Evolutionary conservation across 176 grass and related monocot genomes (phyloP).

Genomic region (Dactylis glomerata): DNA sequence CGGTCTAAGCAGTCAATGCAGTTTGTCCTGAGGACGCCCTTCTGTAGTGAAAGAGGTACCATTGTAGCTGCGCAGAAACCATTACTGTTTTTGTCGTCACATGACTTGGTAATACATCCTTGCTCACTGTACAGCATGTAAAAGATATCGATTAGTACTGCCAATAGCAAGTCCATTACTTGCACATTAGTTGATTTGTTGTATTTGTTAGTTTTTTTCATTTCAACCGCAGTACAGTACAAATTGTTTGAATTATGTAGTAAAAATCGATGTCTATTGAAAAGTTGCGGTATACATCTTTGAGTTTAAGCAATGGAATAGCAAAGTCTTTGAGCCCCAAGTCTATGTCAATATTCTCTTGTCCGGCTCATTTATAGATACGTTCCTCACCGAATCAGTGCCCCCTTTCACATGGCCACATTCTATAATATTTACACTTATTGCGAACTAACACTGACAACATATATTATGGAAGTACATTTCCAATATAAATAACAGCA

Average conservation of each 20-base stretch:
- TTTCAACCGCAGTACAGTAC: background rate
- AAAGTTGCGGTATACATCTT: background rate
- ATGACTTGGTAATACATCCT: conserved; percentile 13
- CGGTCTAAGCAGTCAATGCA: conserved; percentile 98
- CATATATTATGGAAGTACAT: background rate
- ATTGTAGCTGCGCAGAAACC: conserved; percentile 14
- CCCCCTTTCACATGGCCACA: background rate
- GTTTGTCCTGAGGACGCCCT: conserved; percentile 95
- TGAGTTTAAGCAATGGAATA: background rate
- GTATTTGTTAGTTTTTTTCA: background rate
- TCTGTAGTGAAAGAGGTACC: conserved; percentile 60
- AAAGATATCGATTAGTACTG: conserved; percentile 19
- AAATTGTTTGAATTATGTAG: background rate
- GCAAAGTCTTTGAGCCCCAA: background rate
- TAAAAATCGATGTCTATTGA: background rate
- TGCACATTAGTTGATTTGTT: background rate
- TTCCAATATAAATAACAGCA: background rate
- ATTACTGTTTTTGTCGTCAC: conserved; percentile 10
- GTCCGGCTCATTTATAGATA: background rate
- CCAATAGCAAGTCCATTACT: background rate
- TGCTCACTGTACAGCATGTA: conserved; percentile 44
- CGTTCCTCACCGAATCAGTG: background rate
- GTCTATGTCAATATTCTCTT: background rate
- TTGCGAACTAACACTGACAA: background rate
- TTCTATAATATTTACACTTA: background rate